Evolutionary conservation across 495 filamentous ascomycete genomes (phyloP), one percentile per base, ranked within the genome.

Genomic region (Xylaria acuta): DNA sequence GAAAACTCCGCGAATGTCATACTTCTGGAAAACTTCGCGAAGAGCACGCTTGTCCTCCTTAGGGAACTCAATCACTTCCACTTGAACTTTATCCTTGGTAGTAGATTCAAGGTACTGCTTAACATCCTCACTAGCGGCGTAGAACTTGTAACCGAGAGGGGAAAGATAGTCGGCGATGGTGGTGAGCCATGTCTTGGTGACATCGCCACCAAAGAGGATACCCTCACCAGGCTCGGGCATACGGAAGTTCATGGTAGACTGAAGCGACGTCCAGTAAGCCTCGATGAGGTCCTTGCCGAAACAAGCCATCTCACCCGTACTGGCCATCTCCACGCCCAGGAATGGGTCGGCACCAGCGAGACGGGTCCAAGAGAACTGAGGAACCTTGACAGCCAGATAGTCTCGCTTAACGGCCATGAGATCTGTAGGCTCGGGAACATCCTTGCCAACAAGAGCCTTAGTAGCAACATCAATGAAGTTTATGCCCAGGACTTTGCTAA

Each of bases 211-310:
- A 75, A 98, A 93, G 40, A 99, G 89, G 71, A 99, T 88, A 81
- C 96, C 96, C 84, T 97, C 93, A 75, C 96, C 96, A 34, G 93
- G 92, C 81, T 95, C 90, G 20, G 96, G 96, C 68, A 97, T 86
- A 70, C 94, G 92, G 91, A 99, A 99, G 89, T 98, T 99, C 96
- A 98, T 99, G 73, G 94, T 96, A 30, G 94, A 95, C 84, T 99
- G 96, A 69, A 97, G 85, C 16, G 95, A 95, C 6, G 94, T 86
- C 96, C 96, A 98, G 88, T 99, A 99, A 40, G 96, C 97, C 82
- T 99, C 96, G 64, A 97, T 87, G 18, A 99, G 88, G 76, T 98
- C 87, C 84, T 94, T 97, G 72, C 96, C 96, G 84, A 99, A 99
- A 84, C 96, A 98, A 58, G 96, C 96, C 85, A 99, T 95, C 85